phyloP scores from a whole-genome alignment of 139 green algal species.

The Yamagishiella unicocca region DNA sequence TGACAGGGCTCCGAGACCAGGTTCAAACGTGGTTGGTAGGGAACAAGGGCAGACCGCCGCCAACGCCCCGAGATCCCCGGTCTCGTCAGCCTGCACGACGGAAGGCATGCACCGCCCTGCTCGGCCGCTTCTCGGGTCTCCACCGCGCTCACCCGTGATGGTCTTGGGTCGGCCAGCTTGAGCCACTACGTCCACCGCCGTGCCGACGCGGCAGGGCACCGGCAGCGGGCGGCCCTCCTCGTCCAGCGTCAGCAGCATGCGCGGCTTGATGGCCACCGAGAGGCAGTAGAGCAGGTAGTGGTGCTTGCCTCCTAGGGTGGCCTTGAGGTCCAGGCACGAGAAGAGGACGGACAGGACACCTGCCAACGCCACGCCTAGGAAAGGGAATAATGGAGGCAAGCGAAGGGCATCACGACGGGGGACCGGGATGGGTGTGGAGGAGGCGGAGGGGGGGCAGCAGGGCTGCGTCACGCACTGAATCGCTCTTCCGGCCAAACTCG shows the following conservation, averaged over 20 bases:
- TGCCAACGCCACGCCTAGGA: slow-evolving; percentile 80
- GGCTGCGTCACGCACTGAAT: too few species aligned
- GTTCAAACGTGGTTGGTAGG: too few species aligned
- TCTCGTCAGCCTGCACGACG: too few species aligned
- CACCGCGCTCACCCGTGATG: slow-evolving; percentile 79
- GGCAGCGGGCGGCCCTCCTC: slow-evolving; percentile 87
- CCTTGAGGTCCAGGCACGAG: slow-evolving; percentile 83
- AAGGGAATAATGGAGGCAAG: background rate
- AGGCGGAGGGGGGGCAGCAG: too few species aligned
- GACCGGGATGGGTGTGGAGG: too few species aligned
- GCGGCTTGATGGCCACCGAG: slow-evolving; percentile 89
- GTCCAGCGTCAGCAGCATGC: slow-evolving; percentile 98
- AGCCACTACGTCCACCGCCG: slow-evolving; percentile 97
- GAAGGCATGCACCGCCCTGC: background rate
- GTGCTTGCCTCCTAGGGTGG: slow-evolving; percentile 88
- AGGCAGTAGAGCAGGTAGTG: slow-evolving; percentile 96
- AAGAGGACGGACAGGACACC: slow-evolving; percentile 89
- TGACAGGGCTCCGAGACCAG: too few species aligned
- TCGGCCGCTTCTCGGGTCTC: background rate
- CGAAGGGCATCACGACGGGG: background rate
- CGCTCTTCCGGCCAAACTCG: too few species aligned
- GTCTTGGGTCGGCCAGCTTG: slow-evolving; percentile 98
- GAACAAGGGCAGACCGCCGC: too few species aligned
- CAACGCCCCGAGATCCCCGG: too few species aligned
- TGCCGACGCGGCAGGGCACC: slow-evolving; percentile 87